These are phyloP conservation scores for Plasmodium blacklocki DNA, from an alignment of 169 alveolate genomes.

Conservation along the genomic window DNA sequence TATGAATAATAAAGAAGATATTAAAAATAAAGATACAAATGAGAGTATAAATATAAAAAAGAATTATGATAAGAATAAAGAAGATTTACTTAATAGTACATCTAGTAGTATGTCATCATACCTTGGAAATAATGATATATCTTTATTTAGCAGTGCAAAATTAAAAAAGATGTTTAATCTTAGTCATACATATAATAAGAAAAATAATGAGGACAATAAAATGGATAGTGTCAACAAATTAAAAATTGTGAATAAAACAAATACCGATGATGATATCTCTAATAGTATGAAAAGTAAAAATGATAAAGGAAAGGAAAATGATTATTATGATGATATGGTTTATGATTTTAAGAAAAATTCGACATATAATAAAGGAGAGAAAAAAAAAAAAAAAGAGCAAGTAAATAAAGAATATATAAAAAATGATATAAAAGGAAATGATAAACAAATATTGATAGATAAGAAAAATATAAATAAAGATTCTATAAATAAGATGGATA, in stretches of 20 bases:
- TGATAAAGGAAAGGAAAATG: neutral
- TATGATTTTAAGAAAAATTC: too few species aligned
- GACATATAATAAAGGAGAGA: too few species aligned
- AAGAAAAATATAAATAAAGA: too few species aligned
- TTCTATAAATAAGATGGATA: too few species aligned
- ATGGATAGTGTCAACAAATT: neutral
- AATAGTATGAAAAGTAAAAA: neutral
- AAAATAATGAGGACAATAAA: constrained; percentile 18
- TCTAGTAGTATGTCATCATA: constrained; percentile 53
- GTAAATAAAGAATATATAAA: too few species aligned
- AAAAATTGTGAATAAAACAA: neutral
- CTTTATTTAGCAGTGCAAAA: constrained; percentile 40
- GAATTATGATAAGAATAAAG: neutral
- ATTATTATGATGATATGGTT: too few species aligned
- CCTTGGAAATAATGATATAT: constrained; percentile 52
- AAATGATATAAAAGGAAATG: too few species aligned
- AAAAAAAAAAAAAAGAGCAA: too few species aligned
- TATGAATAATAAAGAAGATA: neutral
- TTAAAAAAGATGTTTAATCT: constrained; percentile 60
- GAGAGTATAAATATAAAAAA: neutral
- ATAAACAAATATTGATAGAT: too few species aligned
- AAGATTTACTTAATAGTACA: neutral
- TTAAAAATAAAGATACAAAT: neutral
- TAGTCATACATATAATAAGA: constrained; percentile 16
- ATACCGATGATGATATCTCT: neutral